phyloP scores from a whole-genome alignment of 441 rosid species.

The Corymbia citriodora region DNA sequence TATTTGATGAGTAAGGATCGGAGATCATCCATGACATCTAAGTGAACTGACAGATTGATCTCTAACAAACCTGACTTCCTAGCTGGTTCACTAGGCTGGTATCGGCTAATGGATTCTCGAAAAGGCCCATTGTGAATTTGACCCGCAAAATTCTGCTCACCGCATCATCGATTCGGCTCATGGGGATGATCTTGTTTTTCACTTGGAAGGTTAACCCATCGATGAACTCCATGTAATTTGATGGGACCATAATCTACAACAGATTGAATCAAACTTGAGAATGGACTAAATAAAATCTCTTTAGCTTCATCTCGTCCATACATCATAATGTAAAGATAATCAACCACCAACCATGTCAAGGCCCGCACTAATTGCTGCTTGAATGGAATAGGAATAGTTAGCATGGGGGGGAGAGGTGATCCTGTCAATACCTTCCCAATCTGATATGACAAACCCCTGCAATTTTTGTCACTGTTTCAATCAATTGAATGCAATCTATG shows the following conservation, averaged over 20 bases:
- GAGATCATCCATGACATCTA: neutral
- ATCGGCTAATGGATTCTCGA: constrained; percentile 60
- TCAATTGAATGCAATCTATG: neutral
- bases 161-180: constrained; percentile 68
- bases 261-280: neutral
- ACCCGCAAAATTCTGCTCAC: constrained; percentile 58
- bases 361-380: constrained; percentile 42
- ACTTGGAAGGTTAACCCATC: constrained; percentile 42
- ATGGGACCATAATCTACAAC: constrained; percentile 58
- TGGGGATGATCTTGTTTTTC: constrained; percentile 44
- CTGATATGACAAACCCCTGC: constrained; percentile 38
- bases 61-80: constrained; percentile 44
- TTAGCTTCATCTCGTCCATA: neutral
- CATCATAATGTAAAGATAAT: neutral
- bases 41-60: neutral
- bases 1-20: neutral
- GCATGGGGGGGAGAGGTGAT: constrained; percentile 33
- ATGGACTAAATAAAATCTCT: neutral
- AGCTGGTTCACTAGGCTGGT: constrained; percentile 42
- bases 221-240: constrained; percentile 45
- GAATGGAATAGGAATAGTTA: constrained; percentile 50
- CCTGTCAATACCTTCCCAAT: constrained; percentile 19
- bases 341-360: constrained; percentile 55
- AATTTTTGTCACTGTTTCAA: neutral
- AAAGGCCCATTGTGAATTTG: constrained; percentile 55